These are phyloP conservation scores for Malus hybrid DNA, from an alignment of 331 rosid species.

Conservation along the genomic window DNA sequence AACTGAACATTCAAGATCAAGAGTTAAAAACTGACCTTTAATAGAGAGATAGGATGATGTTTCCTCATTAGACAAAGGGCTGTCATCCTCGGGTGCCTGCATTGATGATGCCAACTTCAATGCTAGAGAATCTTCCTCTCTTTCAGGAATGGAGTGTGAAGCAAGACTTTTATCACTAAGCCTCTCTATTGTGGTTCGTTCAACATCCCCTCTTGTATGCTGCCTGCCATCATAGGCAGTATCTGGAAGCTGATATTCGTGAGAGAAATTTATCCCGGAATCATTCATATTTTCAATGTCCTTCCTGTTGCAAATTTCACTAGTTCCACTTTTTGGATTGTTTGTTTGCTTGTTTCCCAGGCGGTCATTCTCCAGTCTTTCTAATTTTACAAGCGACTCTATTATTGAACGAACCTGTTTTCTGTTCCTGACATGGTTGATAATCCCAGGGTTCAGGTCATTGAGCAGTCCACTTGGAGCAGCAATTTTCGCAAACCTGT, in stretches of 20 bases:
- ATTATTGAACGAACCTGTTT: constrained; percentile 93
- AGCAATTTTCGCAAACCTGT: constrained; percentile 75
- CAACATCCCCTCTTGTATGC: constrained; percentile 29
- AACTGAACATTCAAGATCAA: neutral
- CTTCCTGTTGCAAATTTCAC: constrained; percentile 28
- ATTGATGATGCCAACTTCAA: constrained; percentile 54
- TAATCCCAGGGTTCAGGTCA: constrained; percentile 92
- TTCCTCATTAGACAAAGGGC: constrained; percentile 52
- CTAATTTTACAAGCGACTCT: constrained; percentile 81
- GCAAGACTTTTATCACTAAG: constrained; percentile 22
- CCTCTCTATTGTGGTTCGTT: constrained; percentile 26
- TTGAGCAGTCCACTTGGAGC: constrained; percentile 97
- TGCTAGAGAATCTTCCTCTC: constrained; percentile 43
- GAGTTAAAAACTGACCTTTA: constrained; percentile 38
- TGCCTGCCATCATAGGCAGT: constrained; percentile 27
- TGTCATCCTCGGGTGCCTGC: constrained; percentile 40
- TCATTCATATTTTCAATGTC: constrained; percentile 31
- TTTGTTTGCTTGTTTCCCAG: constrained; percentile 43
- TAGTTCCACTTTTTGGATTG: constrained; percentile 25
- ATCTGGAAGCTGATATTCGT: constrained; percentile 23
- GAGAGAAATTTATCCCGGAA: constrained; percentile 27
- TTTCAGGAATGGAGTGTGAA: constrained; percentile 29
- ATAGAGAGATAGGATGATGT: constrained; percentile 70
- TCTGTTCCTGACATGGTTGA: constrained; percentile 91
- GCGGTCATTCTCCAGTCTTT: constrained; percentile 43